Conservation (phyloP, 306 rosid species). For the Vachellia collinsii region DNA sequence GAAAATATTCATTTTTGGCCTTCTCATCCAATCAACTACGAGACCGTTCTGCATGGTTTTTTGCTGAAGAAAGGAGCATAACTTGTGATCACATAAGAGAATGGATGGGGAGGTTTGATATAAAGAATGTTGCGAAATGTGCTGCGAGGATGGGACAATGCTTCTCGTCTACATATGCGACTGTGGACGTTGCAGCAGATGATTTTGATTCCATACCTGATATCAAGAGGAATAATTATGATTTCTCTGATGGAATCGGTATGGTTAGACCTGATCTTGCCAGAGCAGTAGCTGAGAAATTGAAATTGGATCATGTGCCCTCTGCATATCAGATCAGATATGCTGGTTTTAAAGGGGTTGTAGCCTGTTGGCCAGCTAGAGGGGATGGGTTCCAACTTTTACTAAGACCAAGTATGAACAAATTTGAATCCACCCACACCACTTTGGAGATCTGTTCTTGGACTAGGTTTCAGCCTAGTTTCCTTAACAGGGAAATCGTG, state of each 20-base stretch:
- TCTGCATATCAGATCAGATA: slow-evolving; percentile 69
- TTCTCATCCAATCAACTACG: slow-evolving; percentile 70
- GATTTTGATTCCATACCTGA: slow-evolving; percentile 37
- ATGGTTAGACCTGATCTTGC: slow-evolving; percentile 67
- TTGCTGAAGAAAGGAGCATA: slow-evolving; percentile 42
- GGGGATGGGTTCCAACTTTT: slow-evolving; percentile 52
- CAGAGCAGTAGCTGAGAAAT: slow-evolving; percentile 54
- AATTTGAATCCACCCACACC: slow-evolving; percentile 51
- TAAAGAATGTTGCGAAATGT: slow-evolving; percentile 59
- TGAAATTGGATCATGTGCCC: slow-evolving; percentile 56
- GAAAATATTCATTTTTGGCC: slow-evolving; percentile 60
- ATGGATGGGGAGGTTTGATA: slow-evolving; percentile 63
- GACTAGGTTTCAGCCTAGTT: slow-evolving; percentile 77
- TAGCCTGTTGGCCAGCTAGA: slow-evolving; percentile 63
- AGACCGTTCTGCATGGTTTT: slow-evolving; percentile 78
- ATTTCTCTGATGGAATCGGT: slow-evolving; percentile 73
- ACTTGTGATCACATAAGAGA: slow-evolving; percentile 8
- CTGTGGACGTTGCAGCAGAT: slow-evolving; percentile 53
- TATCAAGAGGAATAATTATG: slow-evolving; percentile 47
- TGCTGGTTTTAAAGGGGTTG: slow-evolving; percentile 76
- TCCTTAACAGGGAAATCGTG: slow-evolving; percentile 66
- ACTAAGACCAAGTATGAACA: slow-evolving; percentile 63
- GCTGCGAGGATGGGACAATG: slow-evolving; percentile 78
- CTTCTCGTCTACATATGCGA: slow-evolving; percentile 78
- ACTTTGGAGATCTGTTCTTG: slow-evolving; percentile 71